Base-by-base conservation (phyloP, 2,329 filamentous ascomycete species). In the Blastomyces gilchristii region DNA sequence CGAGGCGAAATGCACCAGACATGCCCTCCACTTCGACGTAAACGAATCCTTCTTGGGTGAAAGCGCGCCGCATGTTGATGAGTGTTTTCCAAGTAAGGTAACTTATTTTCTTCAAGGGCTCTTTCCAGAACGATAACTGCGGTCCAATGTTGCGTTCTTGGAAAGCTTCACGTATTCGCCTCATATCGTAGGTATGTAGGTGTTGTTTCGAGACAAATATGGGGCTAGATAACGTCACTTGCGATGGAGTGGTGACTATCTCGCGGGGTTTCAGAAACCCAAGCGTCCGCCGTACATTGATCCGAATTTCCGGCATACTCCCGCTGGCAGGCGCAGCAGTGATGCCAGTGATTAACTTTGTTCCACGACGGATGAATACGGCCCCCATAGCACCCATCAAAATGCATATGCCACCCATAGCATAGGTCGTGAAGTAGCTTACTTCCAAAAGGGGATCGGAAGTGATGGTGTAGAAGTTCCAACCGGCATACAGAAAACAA, bases 381-480 rank as follows among this genome's bases (percentile, higher is more conserved):
- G 81, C 81, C 64, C 85, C 87, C 72, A 87, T 80, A 49, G 76
- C 77, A 61, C 79, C 82, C 77, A 88, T 85, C 63, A 83, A 71
- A 57, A 87, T 69, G 71, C 84, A 86, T 54, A 87, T 79, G 52
- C 80, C 78, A 50, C 79, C 81, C 68, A 85, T 87, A 11, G 82
- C 78, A 65, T 79, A 75, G 49, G 83, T 79, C 22, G 87, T 81
- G 82, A 83, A 88, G 68, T 74, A 75, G 2, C 80, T 74, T 3
- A 87, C 74, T 52, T 79, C 82, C 16, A 81, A 74, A 16, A 83
- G 80, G 7, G 81, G 75, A 65, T 82, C 72, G 53, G 78, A 72
- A 65, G 82, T 79, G 52, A 81, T 78, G 62, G 75, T 72, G 69
- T 79, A 81, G 67, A 80, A 80, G 71, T 83, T 82, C 68, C 80